Evolutionary conservation across 164 flowering plant genomes (phyloP), one percentile per base, ranked within the genome.

Genomic region (Litsea cubeba): DNA sequence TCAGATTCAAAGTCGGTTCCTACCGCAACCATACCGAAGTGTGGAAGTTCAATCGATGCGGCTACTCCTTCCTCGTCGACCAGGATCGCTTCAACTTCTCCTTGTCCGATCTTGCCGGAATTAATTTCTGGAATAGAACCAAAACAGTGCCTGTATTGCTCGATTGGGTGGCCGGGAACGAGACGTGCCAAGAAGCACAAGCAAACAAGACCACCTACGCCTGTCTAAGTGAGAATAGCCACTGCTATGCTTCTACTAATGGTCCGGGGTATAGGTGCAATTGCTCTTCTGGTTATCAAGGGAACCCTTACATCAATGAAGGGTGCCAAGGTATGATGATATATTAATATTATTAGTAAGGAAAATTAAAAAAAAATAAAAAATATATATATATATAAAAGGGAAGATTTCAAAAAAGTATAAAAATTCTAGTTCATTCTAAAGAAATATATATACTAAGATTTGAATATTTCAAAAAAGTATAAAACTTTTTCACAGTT

Each of bases 241-340:
- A 5, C 22, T 66, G 69, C 11, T 66, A 32, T 6, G 18, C 28
- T 5, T 30, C 69, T 2, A 32, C 40, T 20, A 66, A 66, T 40
- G 46, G 69, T 32, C 26, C 12, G 14, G 30, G 40, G 2, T 66
- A 54, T 54, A 15, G 60, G 20, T 54, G 69, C 49, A 30, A 8
- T 1, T 66, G 69, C 49, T 4, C 18, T 14, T 4, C 12, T 26
- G 69, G 69, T 30, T 66, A 28, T 14, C 18, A 12, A 6, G 50
- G 69, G 69, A 66, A 66, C 26, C 69, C 69, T 17, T 66, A 28
- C n/a, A 17, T 28, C n/a, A 28, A 0, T 3, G 46, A 4, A 20
- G 69, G 46, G 0, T 66, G 69, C 69, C 69, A 66, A 28, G 69
- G 69, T 66, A 66, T 28, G 14, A 32, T 30, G 5, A 54, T 54